Evolutionary conservation across 169 alveolate genomes (phyloP).

Genomic region (Plasmodium billcollinsi): DNA sequence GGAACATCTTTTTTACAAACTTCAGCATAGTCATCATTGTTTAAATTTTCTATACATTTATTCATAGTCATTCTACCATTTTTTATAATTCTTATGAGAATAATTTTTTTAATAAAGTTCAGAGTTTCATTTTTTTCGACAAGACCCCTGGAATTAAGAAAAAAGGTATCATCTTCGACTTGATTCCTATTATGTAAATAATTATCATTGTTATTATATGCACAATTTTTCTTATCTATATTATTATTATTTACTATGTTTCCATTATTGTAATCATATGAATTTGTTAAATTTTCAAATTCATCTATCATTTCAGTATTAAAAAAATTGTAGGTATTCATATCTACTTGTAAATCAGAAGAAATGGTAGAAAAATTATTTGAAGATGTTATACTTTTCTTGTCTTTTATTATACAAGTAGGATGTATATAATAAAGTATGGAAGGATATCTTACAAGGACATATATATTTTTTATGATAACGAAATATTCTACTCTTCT

Average conservation of each 20-base stretch:
- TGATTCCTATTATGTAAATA: background rate
- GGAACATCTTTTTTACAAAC: constrained; percentile 62
- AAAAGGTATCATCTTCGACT: background rate
- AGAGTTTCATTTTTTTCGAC: constrained; percentile 2
- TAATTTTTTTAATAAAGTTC: constrained; percentile 47
- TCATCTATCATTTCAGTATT: background rate
- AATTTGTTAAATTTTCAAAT: background rate
- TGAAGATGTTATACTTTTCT: background rate
- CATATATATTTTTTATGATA: constrained; percentile 43
- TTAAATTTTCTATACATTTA: constrained; percentile 34
- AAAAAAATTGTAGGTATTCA: background rate
- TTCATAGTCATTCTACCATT: constrained; percentile 64
- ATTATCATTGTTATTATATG: background rate
- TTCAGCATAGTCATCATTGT: constrained; percentile 55
- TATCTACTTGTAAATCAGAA: background rate
- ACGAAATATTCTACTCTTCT: constrained; percentile 67
- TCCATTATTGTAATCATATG: background rate
- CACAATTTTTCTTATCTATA: background rate
- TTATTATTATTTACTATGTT: too few relatives aligned
- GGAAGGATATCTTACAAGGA: constrained; percentile 53
- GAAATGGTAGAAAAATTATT: background rate
- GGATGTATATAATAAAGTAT: constrained; percentile 71
- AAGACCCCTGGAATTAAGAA: background rate
- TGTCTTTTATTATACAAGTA: constrained; percentile 2
- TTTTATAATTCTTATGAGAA: constrained; percentile 59